These are phyloP conservation scores for Plantago lanceolata DNA, from an alignment of 305 asterid species.

Conservation along the genomic window DNA sequence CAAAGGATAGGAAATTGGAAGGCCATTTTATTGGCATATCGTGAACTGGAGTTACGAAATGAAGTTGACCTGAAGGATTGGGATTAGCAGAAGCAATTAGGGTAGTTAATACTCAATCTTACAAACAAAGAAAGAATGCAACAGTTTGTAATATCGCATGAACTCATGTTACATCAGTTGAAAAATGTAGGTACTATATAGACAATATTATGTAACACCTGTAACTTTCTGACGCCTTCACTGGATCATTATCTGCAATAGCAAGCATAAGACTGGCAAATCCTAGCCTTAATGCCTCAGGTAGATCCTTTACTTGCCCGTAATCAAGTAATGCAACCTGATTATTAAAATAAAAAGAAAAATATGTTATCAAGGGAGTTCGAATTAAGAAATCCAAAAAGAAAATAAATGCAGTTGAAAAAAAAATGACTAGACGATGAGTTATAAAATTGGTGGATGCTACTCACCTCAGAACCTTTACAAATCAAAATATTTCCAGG, in stretches of 20 bases:
- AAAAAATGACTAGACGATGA: slow-evolving; percentile 16
- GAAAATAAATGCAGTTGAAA: slow-evolving; percentile 21
- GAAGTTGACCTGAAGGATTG: too few relatives aligned
- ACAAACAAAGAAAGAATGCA: too few relatives aligned
- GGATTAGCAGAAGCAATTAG: too few relatives aligned
- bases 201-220: slow-evolving; percentile 41
- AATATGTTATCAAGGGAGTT: neutral
- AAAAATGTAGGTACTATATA: neutral
- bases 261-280: slow-evolving; percentile 91
- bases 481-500: slow-evolving; percentile 97
- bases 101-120: too few relatives aligned
- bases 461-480: slow-evolving; percentile 81
- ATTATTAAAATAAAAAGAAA: slow-evolving; percentile 13
- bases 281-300: slow-evolving; percentile 80
- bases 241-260: slow-evolving; percentile 77
- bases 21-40: too few relatives aligned
- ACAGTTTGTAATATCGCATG: neutral
- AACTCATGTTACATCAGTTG: slow-evolving; percentile 8
- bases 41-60: too few relatives aligned
- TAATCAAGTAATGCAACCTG: slow-evolving; percentile 97
- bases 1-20: too few relatives aligned
- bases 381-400: slow-evolving; percentile 5
- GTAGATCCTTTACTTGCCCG: slow-evolving; percentile 99
- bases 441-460: slow-evolving; percentile 10
- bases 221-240: slow-evolving; percentile 75